Base-by-base conservation (phyloP, 75 land plant species). In the Chamaecyparis obtusa region DNA sequence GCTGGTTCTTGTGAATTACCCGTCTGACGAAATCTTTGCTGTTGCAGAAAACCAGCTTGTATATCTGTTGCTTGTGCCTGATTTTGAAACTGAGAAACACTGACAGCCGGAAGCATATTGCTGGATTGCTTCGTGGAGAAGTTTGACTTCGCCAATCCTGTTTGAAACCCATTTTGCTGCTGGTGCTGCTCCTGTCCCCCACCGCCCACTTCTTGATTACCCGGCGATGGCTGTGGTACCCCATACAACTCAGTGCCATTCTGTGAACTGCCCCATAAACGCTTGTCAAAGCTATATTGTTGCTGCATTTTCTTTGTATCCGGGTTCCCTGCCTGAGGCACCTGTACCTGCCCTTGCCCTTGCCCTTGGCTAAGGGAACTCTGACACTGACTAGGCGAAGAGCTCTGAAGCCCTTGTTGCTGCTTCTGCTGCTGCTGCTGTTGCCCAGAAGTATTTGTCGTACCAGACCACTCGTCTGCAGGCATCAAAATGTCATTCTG, bases 391-490 rank as follows among this genome's bases (percentile, higher is more conserved):
- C 60, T 64, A 33, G 89, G 88, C 6, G 88, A 87, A 1, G 86
- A 75, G 75, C 76, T 86, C 69, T 64, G 69, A 64, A 64, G 69
- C 69, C 69, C 69, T 24, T 64, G 69, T n/a, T 64, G 69, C 55
- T 87, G 79, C 15, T 86, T 21, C 56, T 41, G 88, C 57, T 87
- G 91, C 72, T 85, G 87, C 79, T 69, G 83, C 41, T 87, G 91
- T 35, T 91, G 92, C 41, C 85, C 88, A 32, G 56, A 43, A 7
- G 88, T 75, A 55, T 86, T 91, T 54, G 92, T 87, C 60, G 91
- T 91, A 43, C 91, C 92, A 36, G 92, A 91, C 92, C 92, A 91
- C 85, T 91, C 92, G 81, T 91, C 92, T 27, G 92, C 90, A 55
- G 92, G 88, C 69, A 90, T 57, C 55, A 87, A 37, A 51, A 64